Percentiles rank a stretch among this genome's conserved stretches.
Conservation (phyloP, 257 asterid genomes). For the Nicotiana undulata region DNA sequence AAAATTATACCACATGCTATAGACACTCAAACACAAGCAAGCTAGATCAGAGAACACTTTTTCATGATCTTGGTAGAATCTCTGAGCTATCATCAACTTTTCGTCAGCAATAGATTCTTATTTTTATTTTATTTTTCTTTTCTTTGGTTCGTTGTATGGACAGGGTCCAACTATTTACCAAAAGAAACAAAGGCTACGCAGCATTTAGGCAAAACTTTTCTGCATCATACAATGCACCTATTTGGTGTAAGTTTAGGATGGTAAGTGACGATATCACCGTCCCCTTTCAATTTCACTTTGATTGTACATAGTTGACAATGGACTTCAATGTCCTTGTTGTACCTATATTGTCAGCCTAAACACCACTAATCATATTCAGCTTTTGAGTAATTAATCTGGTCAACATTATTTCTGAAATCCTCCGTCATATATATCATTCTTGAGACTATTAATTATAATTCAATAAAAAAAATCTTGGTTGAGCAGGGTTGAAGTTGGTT, state of each 20-base stretch:
- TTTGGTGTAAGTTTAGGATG: conserved; percentile 1
- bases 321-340: conserved; percentile 4
- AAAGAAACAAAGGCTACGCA: conserved; percentile 20
- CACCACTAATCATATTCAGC: not conserved
- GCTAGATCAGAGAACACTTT: conserved; percentile 14
- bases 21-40: conserved; percentile 5
- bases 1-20: not conserved
- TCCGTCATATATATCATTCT: not conserved
- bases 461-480: not conserved
- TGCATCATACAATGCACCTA: conserved; percentile 5
- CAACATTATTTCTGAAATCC: not conserved
- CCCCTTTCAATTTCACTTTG: not conserved
- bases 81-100: conserved; percentile 20
- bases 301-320: conserved; percentile 6
- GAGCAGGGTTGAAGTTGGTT: not conserved
- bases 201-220: conserved; percentile 6
- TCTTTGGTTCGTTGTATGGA: conserved; percentile 8
- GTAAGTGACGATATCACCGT: conserved; percentile 5
- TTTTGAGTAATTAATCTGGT: not conserved
- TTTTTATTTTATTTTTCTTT: not conserved
- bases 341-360: not conserved
- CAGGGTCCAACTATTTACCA: conserved; percentile 27
- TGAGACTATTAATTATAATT: no score
- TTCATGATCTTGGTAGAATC: conserved; percentile 18
- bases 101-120: conserved; percentile 19